Evolutionary conservation across 2,329 filamentous ascomycete species (phyloP).

Genomic region (Lachnellula subtilissima): DNA sequence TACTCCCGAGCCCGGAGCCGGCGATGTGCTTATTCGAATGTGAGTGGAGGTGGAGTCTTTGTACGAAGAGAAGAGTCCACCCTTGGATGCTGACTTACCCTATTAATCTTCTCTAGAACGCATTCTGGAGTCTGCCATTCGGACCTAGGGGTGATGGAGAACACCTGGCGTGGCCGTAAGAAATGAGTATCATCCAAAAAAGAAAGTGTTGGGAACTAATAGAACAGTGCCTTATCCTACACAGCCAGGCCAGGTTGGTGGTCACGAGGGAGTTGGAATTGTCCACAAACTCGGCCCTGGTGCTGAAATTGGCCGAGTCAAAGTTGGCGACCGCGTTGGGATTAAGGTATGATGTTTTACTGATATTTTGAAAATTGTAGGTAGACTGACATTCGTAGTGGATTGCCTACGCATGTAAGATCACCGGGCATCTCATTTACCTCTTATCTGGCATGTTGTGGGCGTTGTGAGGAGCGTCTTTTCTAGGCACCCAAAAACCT

Average conservation of each 20-base stretch:
- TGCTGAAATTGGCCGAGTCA: conserved; percentile 49
- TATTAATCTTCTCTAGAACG: conserved; percentile 36
- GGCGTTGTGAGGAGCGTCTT: too few species aligned
- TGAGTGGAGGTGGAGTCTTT: conserved; percentile 28
- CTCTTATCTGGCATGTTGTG: too few species aligned
- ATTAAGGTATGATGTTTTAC: conserved; percentile 49
- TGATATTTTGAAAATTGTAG: not conserved
- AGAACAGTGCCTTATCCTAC: conserved; percentile 54
- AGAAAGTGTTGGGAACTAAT: conserved; percentile 37
- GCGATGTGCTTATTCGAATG: conserved; percentile 60
- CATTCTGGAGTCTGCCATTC: conserved; percentile 63
- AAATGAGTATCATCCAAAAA: conserved; percentile 15
- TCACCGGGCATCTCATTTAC: too few species aligned
- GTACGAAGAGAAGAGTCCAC: not conserved
- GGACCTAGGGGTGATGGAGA: conserved; percentile 53
- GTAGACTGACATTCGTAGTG: conserved; percentile 38
- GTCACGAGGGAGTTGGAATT: conserved; percentile 64
- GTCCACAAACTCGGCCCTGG: conserved; percentile 62
- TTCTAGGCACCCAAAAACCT: too few species aligned
- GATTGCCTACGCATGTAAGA: conserved; percentile 44
- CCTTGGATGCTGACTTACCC: not conserved
- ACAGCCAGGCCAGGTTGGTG: conserved; percentile 58
- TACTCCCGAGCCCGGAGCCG: conserved; percentile 58
- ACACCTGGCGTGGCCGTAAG: conserved; percentile 32
- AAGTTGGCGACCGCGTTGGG: conserved; percentile 64